A percentile compares a stretch with the other conserved stretches of the same genome.
phyloP scores from a whole-genome alignment of 352 stramenopile genomes.

The Thraustochytrium sp. region DNA sequence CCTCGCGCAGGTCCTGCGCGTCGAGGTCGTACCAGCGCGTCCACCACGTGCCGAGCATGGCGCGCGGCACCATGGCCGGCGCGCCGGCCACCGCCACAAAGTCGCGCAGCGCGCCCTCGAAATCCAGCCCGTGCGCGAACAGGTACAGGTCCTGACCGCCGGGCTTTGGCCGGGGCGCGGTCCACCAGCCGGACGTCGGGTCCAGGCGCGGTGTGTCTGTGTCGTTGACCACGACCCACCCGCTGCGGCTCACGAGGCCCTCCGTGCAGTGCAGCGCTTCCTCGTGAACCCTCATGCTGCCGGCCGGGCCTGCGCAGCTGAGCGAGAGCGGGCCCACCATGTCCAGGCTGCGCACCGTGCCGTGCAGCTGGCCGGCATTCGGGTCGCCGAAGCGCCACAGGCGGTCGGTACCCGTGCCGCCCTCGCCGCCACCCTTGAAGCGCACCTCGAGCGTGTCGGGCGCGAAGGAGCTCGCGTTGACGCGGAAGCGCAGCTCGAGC shows the following conservation, averaged over 20 bases:
- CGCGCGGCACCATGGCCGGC: conserved; percentile 53
- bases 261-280: conserved; percentile 55
- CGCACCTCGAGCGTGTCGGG: background rate
- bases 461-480: background rate
- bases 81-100: conserved; percentile 52
- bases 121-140: conserved; percentile 57
- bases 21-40: conserved; percentile 60
- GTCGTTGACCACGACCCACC: conserved; percentile 55
- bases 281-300: conserved; percentile 43
- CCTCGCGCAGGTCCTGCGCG: conserved; percentile 51
- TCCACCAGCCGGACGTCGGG: conserved; percentile 45
- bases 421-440: conserved; percentile 3
- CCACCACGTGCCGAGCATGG: conserved; percentile 55
- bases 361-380: conserved; percentile 47
- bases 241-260: conserved; percentile 52
- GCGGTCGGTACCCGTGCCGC: background rate
- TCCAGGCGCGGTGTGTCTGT: conserved; percentile 44
- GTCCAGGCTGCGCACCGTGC: conserved; percentile 56
- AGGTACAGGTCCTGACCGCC: conserved; percentile 54
- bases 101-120: conserved; percentile 52
- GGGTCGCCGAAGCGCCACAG: conserved; percentile 31
- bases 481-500: background rate
- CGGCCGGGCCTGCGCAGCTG: conserved; percentile 48
- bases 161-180: background rate
- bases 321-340: conserved; percentile 48